phyloP scores from a whole-genome alignment of 2,329 filamentous ascomycete genomes.

The Aureobasidium subglaciale region DNA sequence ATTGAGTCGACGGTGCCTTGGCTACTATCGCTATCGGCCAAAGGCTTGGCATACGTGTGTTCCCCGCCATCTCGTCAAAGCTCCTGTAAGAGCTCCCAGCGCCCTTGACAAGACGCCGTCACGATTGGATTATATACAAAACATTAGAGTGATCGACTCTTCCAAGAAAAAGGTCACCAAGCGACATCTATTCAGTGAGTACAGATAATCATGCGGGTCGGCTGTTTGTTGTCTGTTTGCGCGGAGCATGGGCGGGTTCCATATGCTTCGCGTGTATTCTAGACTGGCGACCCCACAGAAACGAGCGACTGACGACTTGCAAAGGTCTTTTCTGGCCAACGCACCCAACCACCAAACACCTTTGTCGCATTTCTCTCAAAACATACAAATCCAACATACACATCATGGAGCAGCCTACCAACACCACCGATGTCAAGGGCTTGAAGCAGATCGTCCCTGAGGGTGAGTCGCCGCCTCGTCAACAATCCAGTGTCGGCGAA shows the following conservation, averaged over 20 bases:
- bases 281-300: constrained; percentile 7
- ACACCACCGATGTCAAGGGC: constrained; percentile 29
- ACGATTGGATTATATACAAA: neutral
- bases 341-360: constrained; percentile 14
- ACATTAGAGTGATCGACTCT: neutral
- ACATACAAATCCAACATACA: constrained; percentile 3
- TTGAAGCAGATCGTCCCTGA: constrained; percentile 31
- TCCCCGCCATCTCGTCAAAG: constrained; percentile 2
- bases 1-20: neutral
- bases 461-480: constrained; percentile 23
- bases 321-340: constrained; percentile 4
- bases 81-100: constrained; percentile 1
- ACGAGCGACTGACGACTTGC: constrained; percentile 12
- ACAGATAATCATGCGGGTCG: neutral
- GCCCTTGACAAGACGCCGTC: neutral
- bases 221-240: neutral
- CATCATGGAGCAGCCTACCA: constrained; percentile 27
- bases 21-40: neutral
- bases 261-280: constrained; percentile 10
- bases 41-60: constrained; percentile 4
- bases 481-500: neutral
- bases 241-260: neutral
- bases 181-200: neutral
- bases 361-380: constrained; percentile 15
- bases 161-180: no score